These are phyloP conservation scores for Aureobasidium sp. DNA, from an alignment of 2,329 filamentous ascomycete genomes.

Conservation along the genomic window DNA sequence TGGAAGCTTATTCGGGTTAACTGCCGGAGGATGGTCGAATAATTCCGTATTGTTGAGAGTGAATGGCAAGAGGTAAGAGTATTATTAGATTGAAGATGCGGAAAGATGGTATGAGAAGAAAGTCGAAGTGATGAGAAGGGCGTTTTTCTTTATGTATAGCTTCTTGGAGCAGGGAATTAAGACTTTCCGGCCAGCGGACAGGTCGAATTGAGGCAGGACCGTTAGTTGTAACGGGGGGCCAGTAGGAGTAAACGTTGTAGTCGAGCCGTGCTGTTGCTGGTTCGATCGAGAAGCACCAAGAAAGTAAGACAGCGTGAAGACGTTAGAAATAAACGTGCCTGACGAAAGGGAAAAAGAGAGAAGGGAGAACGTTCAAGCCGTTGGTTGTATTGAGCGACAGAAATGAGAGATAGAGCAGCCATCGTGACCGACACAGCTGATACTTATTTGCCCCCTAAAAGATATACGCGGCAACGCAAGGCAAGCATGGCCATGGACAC, in stretches of 20 bases:
- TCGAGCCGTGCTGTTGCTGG: constrained; percentile 16
- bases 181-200: constrained; percentile 31
- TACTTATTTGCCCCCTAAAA: constrained; percentile 17
- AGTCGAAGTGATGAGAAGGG: constrained; percentile 20
- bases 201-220: constrained; percentile 20
- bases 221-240: constrained; percentile 12
- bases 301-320: constrained; percentile 14
- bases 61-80: constrained; percentile 19
- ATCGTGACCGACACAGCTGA: constrained; percentile 16
- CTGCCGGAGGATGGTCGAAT: constrained; percentile 23
- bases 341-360: constrained; percentile 13
- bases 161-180: constrained; percentile 19
- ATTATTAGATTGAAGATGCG: constrained; percentile 16
- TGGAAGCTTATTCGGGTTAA: constrained; percentile 23
- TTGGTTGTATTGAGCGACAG: constrained; percentile 16
- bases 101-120: constrained; percentile 17
- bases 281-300: constrained; percentile 17
- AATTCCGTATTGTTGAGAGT: constrained; percentile 17
- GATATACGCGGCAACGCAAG: constrained; percentile 13
- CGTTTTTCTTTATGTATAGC: constrained; percentile 23
- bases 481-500: constrained; percentile 10
- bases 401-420: constrained; percentile 12
- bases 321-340: constrained; percentile 16
- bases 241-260: constrained; percentile 14
- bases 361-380: constrained; percentile 10